Evolutionary conservation across 345 rosid species (phyloP), one percentile per base, ranked within the genome.

Genomic region (Euclidium syriacum): DNA sequence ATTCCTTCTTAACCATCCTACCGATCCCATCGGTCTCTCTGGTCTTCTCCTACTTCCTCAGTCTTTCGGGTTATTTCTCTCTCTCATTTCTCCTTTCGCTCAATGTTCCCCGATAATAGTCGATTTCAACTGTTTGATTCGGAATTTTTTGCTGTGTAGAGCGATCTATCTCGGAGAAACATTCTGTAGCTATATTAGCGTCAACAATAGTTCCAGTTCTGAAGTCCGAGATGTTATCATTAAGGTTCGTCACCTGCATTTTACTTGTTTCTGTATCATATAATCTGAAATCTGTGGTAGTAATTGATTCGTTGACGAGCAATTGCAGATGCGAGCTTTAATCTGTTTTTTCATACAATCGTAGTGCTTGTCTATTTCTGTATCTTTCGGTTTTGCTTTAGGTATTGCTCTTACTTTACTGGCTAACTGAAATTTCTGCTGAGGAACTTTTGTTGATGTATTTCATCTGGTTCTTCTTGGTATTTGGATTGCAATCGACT

Each of bases 31-130:
- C 65, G 97, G 95, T 57, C 95, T 87, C 73, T 77, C 96, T 34
- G 96, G 96, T 70, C 95, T 94, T 63, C 99, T 87, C 74, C 85
- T 94, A 69, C 99, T 94, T 67, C 97, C 99, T 8, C 97, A 90
- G 77, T 79, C 97, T 63, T 90, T 94, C 79, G 97, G 92, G 96
- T 46, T 54, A 17, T 14, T 52, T 29, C 65, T 23, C 33, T 12
- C 51, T 33, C 42, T 65, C 52, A 16, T 4, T 35, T 33, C 26
- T 23, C 18, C 10, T 42, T 2, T 43, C 4, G 11, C 19, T 42
- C 3, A 5, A 29, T 7, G 30, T 3, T 8, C 3, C 0, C 38
- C n/a, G 26, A 33, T 14, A 24, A 10, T 7, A 17, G 10, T 62
- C 10, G 24, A 10, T 47, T 14, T 24, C 43, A 4, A 22, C 49